Evolutionary conservation across 2,329 filamentous ascomycete species (phyloP).

Genomic region (Ascochyta fabae): DNA sequence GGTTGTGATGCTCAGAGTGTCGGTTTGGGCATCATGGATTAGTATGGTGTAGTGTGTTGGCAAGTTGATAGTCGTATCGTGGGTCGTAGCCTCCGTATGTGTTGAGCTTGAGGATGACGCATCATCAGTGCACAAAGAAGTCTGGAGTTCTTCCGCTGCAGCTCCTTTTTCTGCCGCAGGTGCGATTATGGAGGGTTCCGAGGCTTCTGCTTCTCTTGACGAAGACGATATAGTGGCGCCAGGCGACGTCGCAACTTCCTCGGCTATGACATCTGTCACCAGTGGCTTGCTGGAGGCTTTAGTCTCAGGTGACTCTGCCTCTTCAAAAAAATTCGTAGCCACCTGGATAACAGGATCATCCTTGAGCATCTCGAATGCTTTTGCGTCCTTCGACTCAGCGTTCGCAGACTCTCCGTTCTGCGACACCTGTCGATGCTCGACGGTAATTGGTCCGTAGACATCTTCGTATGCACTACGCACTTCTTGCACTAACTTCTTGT

Average conservation of each 20-base stretch:
- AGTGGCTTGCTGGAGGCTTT: not conserved
- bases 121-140: not conserved
- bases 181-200: not conserved
- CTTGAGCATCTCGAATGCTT: conserved; percentile 22
- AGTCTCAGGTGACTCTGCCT: not conserved
- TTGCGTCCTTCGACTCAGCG: not conserved
- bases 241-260: not conserved
- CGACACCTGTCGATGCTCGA: conserved; percentile 29
- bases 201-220: not conserved
- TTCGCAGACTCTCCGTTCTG: not conserved
- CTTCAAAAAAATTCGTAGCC: not conserved
- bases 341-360: conserved; percentile 16
- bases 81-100: not conserved
- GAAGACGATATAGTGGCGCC: not conserved
- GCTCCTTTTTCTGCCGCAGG: not conserved
- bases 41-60: conserved; percentile 34
- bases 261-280: not conserved
- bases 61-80: not conserved
- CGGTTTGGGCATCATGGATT: conserved; percentile 35
- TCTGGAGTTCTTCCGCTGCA: not conserved
- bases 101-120: not conserved
- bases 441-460: conserved; percentile 32
- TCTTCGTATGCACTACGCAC: conserved; percentile 38
- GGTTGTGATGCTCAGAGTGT: conserved; percentile 34
- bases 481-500: conserved; percentile 33